Conservation (phyloP, 805 yeast species). For the Soucietia sequanensis region DNA sequence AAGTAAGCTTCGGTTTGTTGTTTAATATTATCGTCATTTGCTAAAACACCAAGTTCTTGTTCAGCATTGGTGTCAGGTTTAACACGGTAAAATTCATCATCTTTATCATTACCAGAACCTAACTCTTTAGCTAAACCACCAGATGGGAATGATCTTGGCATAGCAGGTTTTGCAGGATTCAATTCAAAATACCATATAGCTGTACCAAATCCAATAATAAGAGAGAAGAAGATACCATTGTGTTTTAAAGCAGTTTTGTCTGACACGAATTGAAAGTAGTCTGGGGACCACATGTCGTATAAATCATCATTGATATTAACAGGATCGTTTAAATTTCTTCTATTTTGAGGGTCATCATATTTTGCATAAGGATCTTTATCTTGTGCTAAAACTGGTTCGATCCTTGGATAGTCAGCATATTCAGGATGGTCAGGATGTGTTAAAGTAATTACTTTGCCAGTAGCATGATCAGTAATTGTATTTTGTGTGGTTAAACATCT, state of each 20-base stretch:
- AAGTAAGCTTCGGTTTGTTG: conserved; percentile 31
- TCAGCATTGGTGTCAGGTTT: conserved; percentile 40
- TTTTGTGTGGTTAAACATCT: conserved; percentile 32
- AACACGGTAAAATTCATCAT: conserved; percentile 42
- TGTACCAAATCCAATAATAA: conserved; percentile 44
- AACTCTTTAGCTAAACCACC: conserved; percentile 73
- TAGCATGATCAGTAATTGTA: conserved; percentile 39
- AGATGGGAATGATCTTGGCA: conserved; percentile 72
- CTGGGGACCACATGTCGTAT: conserved; percentile 86
- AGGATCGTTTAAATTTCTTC: conserved; percentile 76
- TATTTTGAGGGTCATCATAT: conserved; percentile 78
- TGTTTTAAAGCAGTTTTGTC: conserved; percentile 61
- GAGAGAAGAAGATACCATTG: conserved; percentile 48
- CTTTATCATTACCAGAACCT: conserved; percentile 58
- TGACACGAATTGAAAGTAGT: conserved; percentile 58
- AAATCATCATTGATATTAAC: conserved; percentile 69
- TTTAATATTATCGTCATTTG: conserved; percentile 25
- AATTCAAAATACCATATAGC: conserved; percentile 43
- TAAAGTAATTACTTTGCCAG: conserved; percentile 38
- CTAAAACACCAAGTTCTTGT: conserved; percentile 34
- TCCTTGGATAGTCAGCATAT: conserved; percentile 60
- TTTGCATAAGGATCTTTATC: conserved; percentile 66
- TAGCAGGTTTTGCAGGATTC: conserved; percentile 67
- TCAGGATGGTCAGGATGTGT: conserved; percentile 44
- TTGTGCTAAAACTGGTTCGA: conserved; percentile 60